phyloP scores from a whole-genome alignment of 352 stramenopile genomes.

The Hyaloperonospora arabidopsidis region DNA sequence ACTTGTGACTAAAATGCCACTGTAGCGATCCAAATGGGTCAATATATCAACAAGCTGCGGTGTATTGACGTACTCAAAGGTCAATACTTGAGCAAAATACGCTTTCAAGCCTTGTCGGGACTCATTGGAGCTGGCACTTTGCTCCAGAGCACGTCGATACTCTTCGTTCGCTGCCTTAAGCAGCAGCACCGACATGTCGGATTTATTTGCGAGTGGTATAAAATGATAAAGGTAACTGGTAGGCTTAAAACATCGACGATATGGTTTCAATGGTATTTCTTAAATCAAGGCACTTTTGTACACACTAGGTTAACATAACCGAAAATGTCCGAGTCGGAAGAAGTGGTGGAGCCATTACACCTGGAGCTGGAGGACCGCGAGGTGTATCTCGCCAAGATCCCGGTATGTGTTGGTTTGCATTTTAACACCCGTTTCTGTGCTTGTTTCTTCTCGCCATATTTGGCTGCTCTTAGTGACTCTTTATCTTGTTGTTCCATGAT shows the following conservation, averaged over 20 bases:
- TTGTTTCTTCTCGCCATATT: too few relatives aligned
- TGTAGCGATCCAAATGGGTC: conserved; percentile 41
- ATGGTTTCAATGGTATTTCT: not conserved
- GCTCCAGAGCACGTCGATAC: conserved; percentile 42
- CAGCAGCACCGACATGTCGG: conserved; percentile 33
- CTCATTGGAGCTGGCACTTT: not conserved
- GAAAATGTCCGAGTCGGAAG: conserved; percentile 72
- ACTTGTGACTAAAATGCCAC: conserved; percentile 65
- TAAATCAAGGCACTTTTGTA: not conserved
- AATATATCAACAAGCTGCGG: conserved; percentile 32
- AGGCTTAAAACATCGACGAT: not conserved
- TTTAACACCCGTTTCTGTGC: not conserved
- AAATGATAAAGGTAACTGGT: not conserved
- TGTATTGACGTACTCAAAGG: conserved; percentile 59
- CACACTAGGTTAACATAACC: conserved; percentile 3
- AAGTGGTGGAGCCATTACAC: conserved; percentile 86
- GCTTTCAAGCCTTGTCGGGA: conserved; percentile 7
- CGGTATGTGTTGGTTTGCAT: conserved; percentile 27
- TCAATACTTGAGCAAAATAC: conserved; percentile 59
- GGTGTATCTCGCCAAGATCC: conserved; percentile 83
- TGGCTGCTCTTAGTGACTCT: too few relatives aligned
- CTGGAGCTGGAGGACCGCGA: conserved; percentile 82
- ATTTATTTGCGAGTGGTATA: not conserved
- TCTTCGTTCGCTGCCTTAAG: conserved; percentile 62
- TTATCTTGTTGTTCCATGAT: too few relatives aligned